Evolutionary conservation across 371 early-diverging fungal species (phyloP).

Genomic region (Entomophthora muscae): DNA sequence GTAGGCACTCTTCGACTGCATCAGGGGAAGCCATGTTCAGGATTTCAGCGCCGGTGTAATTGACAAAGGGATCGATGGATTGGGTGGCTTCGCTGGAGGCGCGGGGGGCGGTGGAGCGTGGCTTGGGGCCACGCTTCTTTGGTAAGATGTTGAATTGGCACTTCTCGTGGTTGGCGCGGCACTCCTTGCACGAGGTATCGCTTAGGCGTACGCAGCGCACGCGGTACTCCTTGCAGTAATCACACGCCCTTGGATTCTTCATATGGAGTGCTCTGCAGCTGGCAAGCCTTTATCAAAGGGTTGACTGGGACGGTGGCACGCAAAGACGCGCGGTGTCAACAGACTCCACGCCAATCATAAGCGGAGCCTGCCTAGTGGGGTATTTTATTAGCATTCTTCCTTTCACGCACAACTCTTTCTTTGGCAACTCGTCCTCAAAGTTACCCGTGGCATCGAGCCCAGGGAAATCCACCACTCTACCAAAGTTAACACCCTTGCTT

Average conservation of each 20-base stretch:
- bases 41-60: neutral
- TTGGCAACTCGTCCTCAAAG: too few relatives aligned
- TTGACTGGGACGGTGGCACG: too few relatives aligned
- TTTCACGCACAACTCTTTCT: too few relatives aligned
- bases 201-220: neutral
- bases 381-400: too few relatives aligned
- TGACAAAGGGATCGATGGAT: neutral
- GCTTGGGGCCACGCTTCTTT: slow-evolving; percentile 5
- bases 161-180: neutral
- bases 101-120: neutral
- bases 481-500: too few relatives aligned
- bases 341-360: too few relatives aligned
- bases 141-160: neutral
- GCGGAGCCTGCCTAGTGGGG: too few relatives aligned
- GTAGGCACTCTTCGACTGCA: neutral
- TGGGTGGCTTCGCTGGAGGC: neutral
- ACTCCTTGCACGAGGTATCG: neutral
- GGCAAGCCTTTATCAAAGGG: too few relatives aligned
- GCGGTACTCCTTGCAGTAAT: slow-evolving; percentile 9
- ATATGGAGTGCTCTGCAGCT: too few relatives aligned
- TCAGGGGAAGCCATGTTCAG: neutral
- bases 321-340: too few relatives aligned
- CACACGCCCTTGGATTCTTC: slow-evolving; percentile 8
- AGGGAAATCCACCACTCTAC: too few relatives aligned
- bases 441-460: too few relatives aligned